Conservation (phyloP, 2,329 filamentous ascomycete genomes). For the Botrytis deweyae region DNA sequence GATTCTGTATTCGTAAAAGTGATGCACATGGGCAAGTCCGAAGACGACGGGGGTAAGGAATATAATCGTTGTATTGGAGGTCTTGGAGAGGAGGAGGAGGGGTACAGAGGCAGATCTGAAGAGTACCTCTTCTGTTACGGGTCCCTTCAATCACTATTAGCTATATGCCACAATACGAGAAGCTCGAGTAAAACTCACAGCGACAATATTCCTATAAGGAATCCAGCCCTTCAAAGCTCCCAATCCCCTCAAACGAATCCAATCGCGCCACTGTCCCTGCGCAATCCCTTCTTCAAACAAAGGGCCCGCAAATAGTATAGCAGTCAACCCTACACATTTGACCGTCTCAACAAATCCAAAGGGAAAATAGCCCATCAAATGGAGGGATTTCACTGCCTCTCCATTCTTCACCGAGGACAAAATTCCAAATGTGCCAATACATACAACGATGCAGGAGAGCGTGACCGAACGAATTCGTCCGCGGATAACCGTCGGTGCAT, state of each 20-base stretch:
- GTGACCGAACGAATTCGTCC: slow-evolving; percentile 80
- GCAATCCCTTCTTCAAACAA: slow-evolving; percentile 77
- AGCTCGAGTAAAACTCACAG: slow-evolving; percentile 55
- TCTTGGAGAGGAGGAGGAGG: slow-evolving; percentile 70
- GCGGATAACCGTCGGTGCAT: slow-evolving; percentile 86
- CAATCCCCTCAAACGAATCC: slow-evolving; percentile 56
- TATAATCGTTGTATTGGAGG: slow-evolving; percentile 56
- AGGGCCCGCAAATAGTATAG: slow-evolving; percentile 78
- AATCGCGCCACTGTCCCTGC: slow-evolving; percentile 67
- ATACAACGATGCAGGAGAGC: slow-evolving; percentile 69
- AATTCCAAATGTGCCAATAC: slow-evolving; percentile 64
- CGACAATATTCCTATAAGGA: slow-evolving; percentile 82
- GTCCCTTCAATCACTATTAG: slow-evolving; percentile 52
- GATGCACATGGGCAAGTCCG: slow-evolving; percentile 89
- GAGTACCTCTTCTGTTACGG: slow-evolving; percentile 88
- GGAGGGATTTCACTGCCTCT: slow-evolving; percentile 56
- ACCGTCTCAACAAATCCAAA: slow-evolving; percentile 62
- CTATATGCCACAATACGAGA: neutral
- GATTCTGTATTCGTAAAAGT: slow-evolving; percentile 91
- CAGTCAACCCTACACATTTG: slow-evolving; percentile 67
- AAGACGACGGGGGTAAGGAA: slow-evolving; percentile 87
- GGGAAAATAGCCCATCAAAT: slow-evolving; percentile 80
- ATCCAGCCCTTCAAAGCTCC: slow-evolving; percentile 71
- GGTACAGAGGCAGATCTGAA: slow-evolving; percentile 87
- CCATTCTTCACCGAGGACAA: slow-evolving; percentile 55